Evolutionary conservation across 192 early-diverging fungal genomes (phyloP), one percentile per base, ranked within the genome.

Genomic region (Backusella sp.): DNA sequence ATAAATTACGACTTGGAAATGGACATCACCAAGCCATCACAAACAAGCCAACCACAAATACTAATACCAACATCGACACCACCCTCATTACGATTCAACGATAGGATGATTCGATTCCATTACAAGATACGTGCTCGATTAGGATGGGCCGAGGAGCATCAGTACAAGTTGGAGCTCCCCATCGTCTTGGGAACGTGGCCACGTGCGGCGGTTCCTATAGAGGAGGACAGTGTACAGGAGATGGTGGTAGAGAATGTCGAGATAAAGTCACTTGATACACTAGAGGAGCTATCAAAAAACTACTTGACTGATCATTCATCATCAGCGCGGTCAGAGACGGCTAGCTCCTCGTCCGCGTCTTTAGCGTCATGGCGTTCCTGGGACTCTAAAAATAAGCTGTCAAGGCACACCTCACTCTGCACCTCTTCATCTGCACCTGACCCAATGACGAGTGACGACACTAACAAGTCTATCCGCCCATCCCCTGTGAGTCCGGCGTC

Each of bases 131-230:
- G 80, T 34, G 49, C 74, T 30, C 32, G 56, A 26, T 23, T 73
- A n/a, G 52, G 30, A 44, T 75, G 53, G 21, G 42, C 62, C 1
- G 23, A 35, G 28, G 37, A 72, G 5, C 68, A 71, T 74, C 71
- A 44, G 0, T 66, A 62, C 8, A 39, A 56, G 28, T 56, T 80
- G 9, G 78, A 79, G n/a, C 69, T 83, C 46, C 82, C 82, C 3
- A 80, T 83, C 49, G 70, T 77, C 1, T 68, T 83, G 21, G 82
- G 82, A 26, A 83, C 82, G 1, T 80, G 73, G 68, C 82, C 82
- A n/a, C 76, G 72, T 46, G 76, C 82, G 4, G 76, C 76, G 21
- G 73, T 80, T 6, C 82, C 82, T 37, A 83, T 83, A 72, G 82
- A 83, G 56, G 82, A 83, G 23, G 82, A 83, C 28, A 76, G 77